Evolutionary conservation across 1,139 yeast species (phyloP), one percentile per base, ranked within the genome.

Genomic region (Candida sp.): DNA sequence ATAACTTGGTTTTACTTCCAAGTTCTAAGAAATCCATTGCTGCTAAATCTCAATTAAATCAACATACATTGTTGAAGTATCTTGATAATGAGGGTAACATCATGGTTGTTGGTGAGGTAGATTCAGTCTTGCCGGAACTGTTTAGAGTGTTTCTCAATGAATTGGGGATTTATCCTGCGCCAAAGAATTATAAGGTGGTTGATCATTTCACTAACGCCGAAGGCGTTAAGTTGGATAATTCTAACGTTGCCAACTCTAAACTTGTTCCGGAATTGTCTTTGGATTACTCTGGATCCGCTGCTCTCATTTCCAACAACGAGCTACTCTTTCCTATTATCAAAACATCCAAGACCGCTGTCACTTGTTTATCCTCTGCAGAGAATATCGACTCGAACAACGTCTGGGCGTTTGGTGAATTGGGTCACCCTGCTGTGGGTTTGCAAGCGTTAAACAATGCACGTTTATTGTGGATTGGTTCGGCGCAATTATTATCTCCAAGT

Each of bases 381-480:
- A 64, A 70, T n/a, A 51, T 68, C 40, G 63, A 63, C 12, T 54
- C 59, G 32, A 85, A 82, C 30, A 73, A 73, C 23, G 63, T 77
- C 6, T 95, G 97, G 96, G 83, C 88, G 8, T 70, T 83, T 39
- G 99, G 99, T 23, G 73, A 81, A 41, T 96, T 91, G 66, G 89
- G 89, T 11, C 82, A 73, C 60, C 61, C 87, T 44, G 80, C 84
- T 22, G 95, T 83, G n/a, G 95, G 83, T 1, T 78, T 89, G 57
- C 99, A 95, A 70, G 87, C 86, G 36, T 72, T 83, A 48, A 78
- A 79, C 60, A 89, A 88, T 57, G 88, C 95, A 3, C 82, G 99
- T 55, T 74, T 83, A 38, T 63, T 79, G 11, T 90, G 98, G 96
- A 56, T 86, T 12, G 99, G 98, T 19, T 75, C 87, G 36, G 67